Evolutionary conservation across 1,284 basidiomycete genomes (phyloP).

Genomic region (Phellinidium pouzarii): DNA sequence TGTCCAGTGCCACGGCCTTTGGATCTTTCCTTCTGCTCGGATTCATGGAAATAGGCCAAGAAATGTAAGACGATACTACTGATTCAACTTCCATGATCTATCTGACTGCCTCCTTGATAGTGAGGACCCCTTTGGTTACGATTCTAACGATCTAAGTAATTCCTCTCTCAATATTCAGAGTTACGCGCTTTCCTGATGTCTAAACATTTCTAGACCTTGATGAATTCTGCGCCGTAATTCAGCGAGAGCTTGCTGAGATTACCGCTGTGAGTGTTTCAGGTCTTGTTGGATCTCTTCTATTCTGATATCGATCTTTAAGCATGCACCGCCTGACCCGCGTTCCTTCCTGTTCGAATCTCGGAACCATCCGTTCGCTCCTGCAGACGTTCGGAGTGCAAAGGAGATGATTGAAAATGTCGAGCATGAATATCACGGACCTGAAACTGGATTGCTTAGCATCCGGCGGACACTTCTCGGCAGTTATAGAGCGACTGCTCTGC

Average conservation of each 20-base stretch:
- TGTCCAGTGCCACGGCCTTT: slow-evolving; percentile 43
- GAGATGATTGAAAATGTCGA: slow-evolving; percentile 37
- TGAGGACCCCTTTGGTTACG: slow-evolving; percentile 67
- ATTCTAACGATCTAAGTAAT: slow-evolving; percentile 57
- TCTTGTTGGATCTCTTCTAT: neutral
- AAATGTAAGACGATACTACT: slow-evolving; percentile 42
- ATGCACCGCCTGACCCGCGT: slow-evolving; percentile 43
- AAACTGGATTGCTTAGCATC: slow-evolving; percentile 43
- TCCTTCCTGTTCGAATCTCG: slow-evolving; percentile 45
- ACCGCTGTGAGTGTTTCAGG: slow-evolving; percentile 47
- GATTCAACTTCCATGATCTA: neutral
- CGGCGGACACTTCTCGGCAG: slow-evolving; percentile 46
- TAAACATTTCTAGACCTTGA: slow-evolving; percentile 43
- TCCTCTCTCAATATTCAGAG: neutral
- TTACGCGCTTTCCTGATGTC: neutral
- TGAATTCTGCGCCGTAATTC: slow-evolving; percentile 53
- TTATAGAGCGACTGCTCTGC: slow-evolving; percentile 38
- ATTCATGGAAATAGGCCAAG: slow-evolving; percentile 66
- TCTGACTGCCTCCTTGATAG: slow-evolving; percentile 27
- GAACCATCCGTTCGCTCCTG: slow-evolving; percentile 65
- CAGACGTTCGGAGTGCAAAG: slow-evolving; percentile 48
- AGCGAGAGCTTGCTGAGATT: slow-evolving; percentile 61
- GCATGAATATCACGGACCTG: slow-evolving; percentile 31
- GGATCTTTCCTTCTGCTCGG: slow-evolving; percentile 56
- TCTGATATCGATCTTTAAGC: slow-evolving; percentile 28